A percentile compares a stretch with the other conserved stretches of the same genome.
phyloP scores from a whole-genome alignment of 805 yeast genomes.

The Dipodascopsis tothii region DNA sequence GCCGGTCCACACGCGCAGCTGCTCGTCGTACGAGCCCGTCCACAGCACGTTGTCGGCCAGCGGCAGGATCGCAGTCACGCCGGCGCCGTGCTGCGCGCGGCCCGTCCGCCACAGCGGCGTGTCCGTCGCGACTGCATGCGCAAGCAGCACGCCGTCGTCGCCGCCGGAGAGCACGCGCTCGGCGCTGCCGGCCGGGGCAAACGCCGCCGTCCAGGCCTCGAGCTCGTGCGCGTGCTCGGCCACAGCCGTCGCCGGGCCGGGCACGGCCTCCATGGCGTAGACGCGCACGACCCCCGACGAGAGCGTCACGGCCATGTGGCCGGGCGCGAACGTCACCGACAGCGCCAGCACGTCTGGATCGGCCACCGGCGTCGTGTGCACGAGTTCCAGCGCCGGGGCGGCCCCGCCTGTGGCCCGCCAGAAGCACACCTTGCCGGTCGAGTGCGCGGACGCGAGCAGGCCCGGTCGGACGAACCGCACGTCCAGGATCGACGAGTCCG shows the following conservation, averaged over 20 bases:
- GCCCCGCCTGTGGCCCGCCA: constrained; percentile 42
- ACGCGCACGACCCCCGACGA: constrained; percentile 2
- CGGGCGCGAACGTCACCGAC: constrained; percentile 2
- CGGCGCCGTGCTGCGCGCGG: constrained; percentile 71
- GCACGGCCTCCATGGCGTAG: neutral
- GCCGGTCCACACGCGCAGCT: constrained; percentile 55
- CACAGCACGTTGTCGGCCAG: constrained; percentile 47
- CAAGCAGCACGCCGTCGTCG: constrained; percentile 62
- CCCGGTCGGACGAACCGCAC: constrained; percentile 51
- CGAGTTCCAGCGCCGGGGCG: neutral
- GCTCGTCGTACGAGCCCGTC: constrained; percentile 93
- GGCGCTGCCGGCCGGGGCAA: constrained; percentile 35
- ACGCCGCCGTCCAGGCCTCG: constrained; percentile 86
- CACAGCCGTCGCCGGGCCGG: neutral
- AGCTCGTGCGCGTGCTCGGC: constrained; percentile 45
- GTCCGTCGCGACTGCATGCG: constrained; percentile 32
- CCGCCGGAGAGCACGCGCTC: constrained; percentile 67
- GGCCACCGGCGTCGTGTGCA: constrained; percentile 16
- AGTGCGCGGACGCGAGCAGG: constrained; percentile 58
- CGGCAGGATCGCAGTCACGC: constrained; percentile 74
- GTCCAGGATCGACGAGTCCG: constrained; percentile 57
- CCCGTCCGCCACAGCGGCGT: constrained; percentile 27
- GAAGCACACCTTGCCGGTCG: constrained; percentile 63
- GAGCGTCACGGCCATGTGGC: constrained; percentile 1
- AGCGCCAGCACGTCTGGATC: constrained; percentile 43